A percentile compares a stretch with the other conserved stretches of the same genome.
These are phyloP conservation scores for Penicillium coprophilum DNA, from an alignment of 495 filamentous ascomycete species.

Conservation along the genomic window DNA sequence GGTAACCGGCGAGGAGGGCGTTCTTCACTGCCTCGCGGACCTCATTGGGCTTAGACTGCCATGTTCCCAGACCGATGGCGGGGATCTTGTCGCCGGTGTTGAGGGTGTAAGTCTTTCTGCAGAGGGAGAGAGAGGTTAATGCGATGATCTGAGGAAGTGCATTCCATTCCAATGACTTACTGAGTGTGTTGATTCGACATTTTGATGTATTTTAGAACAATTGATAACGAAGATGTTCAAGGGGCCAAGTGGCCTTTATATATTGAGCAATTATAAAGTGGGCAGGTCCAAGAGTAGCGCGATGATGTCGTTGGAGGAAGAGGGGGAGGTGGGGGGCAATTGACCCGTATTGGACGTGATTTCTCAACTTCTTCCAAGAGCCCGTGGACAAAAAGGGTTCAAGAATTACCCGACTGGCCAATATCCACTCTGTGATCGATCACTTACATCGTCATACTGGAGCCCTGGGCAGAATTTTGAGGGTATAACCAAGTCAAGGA, in stretches of 20 bases:
- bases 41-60: constrained; percentile 66
- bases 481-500: not conserved
- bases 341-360: not conserved
- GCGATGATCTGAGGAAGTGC: not conserved
- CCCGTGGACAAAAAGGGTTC: not conserved
- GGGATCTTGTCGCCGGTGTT: constrained; percentile 81
- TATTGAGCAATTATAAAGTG: constrained; percentile 9
- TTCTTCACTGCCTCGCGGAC: constrained; percentile 71
- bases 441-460: constrained; percentile 1
- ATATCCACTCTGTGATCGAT: not conserved
- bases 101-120: constrained; percentile 66
- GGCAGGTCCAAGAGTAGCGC: constrained; percentile 42
- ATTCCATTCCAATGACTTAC: constrained; percentile 24
- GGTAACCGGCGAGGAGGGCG: constrained; percentile 72
- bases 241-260: constrained; percentile 13
- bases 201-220: constrained; percentile 19
- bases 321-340: not conserved
- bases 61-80: constrained; percentile 79
- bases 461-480: not conserved
- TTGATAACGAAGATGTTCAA: not conserved
- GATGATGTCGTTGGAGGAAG: constrained; percentile 21
- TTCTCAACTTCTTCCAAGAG: too few species aligned
- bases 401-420: constrained; percentile 8
- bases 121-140: constrained; percentile 9
- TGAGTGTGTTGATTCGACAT: constrained; percentile 48